phyloP scores from a whole-genome alignment of 2,329 filamentous ascomycete genomes.

The Sarocladiaceae sp. region DNA sequence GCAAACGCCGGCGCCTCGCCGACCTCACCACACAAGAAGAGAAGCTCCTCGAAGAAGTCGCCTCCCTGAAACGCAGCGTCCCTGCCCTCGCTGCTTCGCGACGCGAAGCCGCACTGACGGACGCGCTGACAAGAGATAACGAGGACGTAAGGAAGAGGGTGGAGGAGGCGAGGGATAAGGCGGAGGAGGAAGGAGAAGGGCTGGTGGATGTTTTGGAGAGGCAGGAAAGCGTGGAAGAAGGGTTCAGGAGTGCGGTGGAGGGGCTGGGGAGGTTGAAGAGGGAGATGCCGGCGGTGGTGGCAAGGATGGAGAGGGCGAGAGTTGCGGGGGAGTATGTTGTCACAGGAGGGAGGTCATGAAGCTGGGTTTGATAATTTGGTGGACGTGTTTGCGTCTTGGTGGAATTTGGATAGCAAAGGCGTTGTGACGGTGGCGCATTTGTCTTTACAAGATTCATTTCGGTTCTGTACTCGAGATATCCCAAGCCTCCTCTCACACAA shows the following conservation, averaged over 20 bases:
- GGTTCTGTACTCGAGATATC: no score
- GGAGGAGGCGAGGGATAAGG: constrained; percentile 52
- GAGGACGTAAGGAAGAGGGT: constrained; percentile 41
- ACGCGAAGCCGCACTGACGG: constrained; percentile 34
- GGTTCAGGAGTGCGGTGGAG: constrained; percentile 41
- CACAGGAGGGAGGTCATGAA: constrained; percentile 21
- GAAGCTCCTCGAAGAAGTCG: constrained; percentile 58
- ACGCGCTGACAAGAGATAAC: constrained; percentile 33
- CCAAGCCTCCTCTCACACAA: no score
- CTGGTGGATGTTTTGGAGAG: constrained; percentile 2
- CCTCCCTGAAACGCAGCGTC: constrained; percentile 49
- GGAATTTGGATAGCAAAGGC: background rate
- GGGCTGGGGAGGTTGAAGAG: constrained; percentile 48
- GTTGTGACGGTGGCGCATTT: no score
- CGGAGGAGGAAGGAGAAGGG: background rate
- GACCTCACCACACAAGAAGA: constrained; percentile 57
- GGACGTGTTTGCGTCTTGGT: background rate
- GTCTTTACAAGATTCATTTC: no score
- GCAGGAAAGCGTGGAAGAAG: constrained; percentile 35
- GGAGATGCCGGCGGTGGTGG: constrained; percentile 55
- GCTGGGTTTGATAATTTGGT: background rate
- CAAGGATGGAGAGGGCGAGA: constrained; percentile 58
- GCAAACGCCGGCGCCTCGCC: constrained; percentile 52
- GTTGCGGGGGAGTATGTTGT: constrained; percentile 53
- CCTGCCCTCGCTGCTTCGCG: constrained; percentile 37